Percentiles rank a stretch among this genome's conserved stretches.
These are phyloP conservation scores for Micromonas commoda DNA, from an alignment of 139 green algal species.

Conservation along the genomic window DNA sequence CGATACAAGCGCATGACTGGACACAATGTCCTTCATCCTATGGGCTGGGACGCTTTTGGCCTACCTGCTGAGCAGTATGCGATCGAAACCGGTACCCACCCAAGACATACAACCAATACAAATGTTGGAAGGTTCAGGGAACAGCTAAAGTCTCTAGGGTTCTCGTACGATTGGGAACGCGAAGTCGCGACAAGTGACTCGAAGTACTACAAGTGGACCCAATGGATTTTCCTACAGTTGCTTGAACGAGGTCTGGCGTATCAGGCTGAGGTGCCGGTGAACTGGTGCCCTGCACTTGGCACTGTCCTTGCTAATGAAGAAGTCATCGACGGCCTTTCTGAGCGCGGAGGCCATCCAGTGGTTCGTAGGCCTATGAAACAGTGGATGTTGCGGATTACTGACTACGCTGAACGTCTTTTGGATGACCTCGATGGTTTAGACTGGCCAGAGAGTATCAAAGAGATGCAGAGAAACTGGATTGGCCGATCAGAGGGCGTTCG, in stretches of 20 bases:
- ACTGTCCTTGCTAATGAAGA: slow-evolving; percentile 98
- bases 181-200: slow-evolving; percentile 87
- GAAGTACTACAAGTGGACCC: slow-evolving; percentile 89
- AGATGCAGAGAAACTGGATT: slow-evolving; percentile 99
- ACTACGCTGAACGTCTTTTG: slow-evolving; percentile 90
- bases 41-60: slow-evolving; percentile 98
- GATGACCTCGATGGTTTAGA: slow-evolving; percentile 85
- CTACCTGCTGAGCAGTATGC: slow-evolving; percentile 97
- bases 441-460: slow-evolving; percentile 93
- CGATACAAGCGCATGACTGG: slow-evolving; percentile 93
- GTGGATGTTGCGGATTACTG: slow-evolving; percentile 98
- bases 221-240: slow-evolving; percentile 99
- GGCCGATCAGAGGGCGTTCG: slow-evolving; percentile 71
- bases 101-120: slow-evolving; percentile 67
- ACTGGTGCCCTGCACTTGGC: slow-evolving; percentile 93
- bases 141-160: slow-evolving; percentile 90
- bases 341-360: slow-evolving; percentile 86
- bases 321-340: slow-evolving; percentile 71
- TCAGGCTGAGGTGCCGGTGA: slow-evolving; percentile 93
- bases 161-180: slow-evolving; percentile 86
- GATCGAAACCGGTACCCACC: slow-evolving; percentile 91
- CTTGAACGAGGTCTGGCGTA: slow-evolving; percentile 88
- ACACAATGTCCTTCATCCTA: slow-evolving; percentile 97
- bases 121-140: slow-evolving; percentile 86
- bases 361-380: slow-evolving; percentile 90